phyloP scores from a whole-genome alignment of 208 protist genomes.

The Herpetomonas tarakana region DNA sequence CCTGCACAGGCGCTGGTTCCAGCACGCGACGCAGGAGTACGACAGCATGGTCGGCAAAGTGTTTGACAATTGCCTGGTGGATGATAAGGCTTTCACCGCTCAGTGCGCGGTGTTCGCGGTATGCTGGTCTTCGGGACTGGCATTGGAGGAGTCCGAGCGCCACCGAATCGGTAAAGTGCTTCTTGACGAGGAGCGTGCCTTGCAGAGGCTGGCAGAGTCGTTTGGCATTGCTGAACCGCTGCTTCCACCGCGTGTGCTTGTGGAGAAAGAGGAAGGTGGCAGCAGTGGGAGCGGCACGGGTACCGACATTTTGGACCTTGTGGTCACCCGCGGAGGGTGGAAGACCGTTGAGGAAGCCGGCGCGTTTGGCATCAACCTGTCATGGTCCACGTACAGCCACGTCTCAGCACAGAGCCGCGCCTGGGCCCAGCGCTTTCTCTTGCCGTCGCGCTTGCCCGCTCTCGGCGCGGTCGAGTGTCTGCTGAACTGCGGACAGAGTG shows the following conservation, averaged over 20 bases:
- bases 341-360: constrained; percentile 48
- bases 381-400: constrained; percentile 39
- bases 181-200: constrained; percentile 2
- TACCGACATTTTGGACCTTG: constrained; percentile 4
- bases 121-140: constrained; percentile 12
- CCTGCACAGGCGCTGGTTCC: constrained; percentile 40
- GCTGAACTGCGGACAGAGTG: constrained; percentile 68
- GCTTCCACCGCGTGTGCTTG: constrained; percentile 20
- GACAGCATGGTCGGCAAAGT: constrained; percentile 8
- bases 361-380: constrained; percentile 28
- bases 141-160: constrained; percentile 2
- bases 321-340: constrained; percentile 48
- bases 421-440: constrained; percentile 59
- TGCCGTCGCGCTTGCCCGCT: constrained; percentile 46
- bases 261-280: constrained; percentile 36
- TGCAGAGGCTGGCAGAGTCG: constrained; percentile 4
- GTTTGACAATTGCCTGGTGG: constrained; percentile 22
- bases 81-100: constrained; percentile 29
- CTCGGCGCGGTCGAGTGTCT: constrained; percentile 69
- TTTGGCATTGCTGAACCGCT: constrained; percentile 23
- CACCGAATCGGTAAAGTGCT: constrained; percentile 4
- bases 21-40: constrained; percentile 16
- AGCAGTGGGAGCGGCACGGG: not conserved
- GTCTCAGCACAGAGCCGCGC: constrained; percentile 29
- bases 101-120: constrained; percentile 21